Evolutionary conservation across 495 filamentous ascomycete species (phyloP), one percentile per base, ranked within the genome.

Genomic region (Podospora anserina): DNA sequence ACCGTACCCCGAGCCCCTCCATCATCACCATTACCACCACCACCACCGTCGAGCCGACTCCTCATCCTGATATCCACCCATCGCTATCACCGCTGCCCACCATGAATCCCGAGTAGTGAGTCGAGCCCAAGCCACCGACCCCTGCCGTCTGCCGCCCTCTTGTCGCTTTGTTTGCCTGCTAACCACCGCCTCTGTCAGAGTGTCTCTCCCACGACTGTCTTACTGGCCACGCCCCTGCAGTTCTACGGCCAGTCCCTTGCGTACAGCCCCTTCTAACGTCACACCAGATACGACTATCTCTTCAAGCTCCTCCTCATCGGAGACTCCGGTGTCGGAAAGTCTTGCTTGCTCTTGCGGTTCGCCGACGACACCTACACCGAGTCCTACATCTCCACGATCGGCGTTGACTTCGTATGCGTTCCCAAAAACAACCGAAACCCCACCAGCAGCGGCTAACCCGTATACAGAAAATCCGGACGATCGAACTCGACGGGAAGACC

Each of bases 251-350:
- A 49, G 7, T 16, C 39, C 39, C 39, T 49, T 49, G 39, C 39
- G 39, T 49, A 49, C 39, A 49, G 15, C 39, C 39, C 2, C 39
- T 13, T 49, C 69, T 73, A 65, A 71, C 66, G 19, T 44, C 34
- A 4, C 63, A 56, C 18, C 79, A 97, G 95, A 96, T 99, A 98
- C 89, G 95, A 99, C 79, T 99, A 98, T 80, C 93, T 99, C 75
- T 99, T 99, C 88, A 99, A 99, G 88, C 93, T 99, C 67, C 94
- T 99, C 78, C 92, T 99, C 83, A 99, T 99, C 87, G 95, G 95
- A 82, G 95, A 99, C 80, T 98, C 95, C 76, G 95, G 95, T 85
- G 96, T 98, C 72, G 95, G 95, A 89, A 99, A 99, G 91, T 98
- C 96, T 76, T 98, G 96, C 82, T 81, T 98, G 83, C 87, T 99